Evolutionary conservation across 2,329 filamentous ascomycete genomes (phyloP).

Genomic region (Alternaria angustiovoidea): DNA sequence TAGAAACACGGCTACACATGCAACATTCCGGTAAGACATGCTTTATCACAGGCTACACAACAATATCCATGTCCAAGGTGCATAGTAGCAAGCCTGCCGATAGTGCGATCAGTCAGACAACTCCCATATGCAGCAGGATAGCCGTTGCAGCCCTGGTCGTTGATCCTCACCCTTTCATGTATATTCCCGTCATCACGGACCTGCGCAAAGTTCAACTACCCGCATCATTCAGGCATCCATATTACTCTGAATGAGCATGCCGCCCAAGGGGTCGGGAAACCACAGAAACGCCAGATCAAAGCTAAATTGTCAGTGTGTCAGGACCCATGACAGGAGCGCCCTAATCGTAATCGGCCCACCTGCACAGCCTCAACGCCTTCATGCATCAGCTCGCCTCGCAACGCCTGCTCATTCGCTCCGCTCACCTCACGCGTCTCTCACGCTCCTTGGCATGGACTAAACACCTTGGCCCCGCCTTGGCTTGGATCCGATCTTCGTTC

Average conservation of each 20-base stretch:
- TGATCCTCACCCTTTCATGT: constrained; percentile 15
- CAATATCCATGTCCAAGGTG: constrained; percentile 20
- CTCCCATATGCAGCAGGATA: constrained; percentile 22
- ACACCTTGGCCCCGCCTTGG: constrained; percentile 26
- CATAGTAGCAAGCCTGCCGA: constrained; percentile 20
- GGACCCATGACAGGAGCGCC: constrained; percentile 20
- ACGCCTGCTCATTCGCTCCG: constrained; percentile 29
- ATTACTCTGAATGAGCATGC: constrained; percentile 1
- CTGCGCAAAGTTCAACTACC: constrained; percentile 2
- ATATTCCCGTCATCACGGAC: constrained; percentile 8
- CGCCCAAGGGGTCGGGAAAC: constrained; percentile 1
- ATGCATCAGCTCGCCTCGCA: constrained; percentile 30
- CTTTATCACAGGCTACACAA: constrained; percentile 20
- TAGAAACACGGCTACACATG: constrained; percentile 28
- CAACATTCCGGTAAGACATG: constrained; percentile 28
- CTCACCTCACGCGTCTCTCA: constrained; percentile 20
- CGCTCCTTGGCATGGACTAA: constrained; percentile 15
- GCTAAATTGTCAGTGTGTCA: constrained; percentile 23
- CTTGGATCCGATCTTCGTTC: constrained; percentile 1
- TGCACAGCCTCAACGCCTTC: constrained; percentile 47
- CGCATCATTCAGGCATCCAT: constrained; percentile 17
- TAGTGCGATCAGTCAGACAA: constrained; percentile 22
- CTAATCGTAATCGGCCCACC: constrained; percentile 14
- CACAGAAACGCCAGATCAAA: constrained; percentile 7
- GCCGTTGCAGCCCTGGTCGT: constrained; percentile 21